Evolutionary conservation across 2,329 filamentous ascomycete genomes (phyloP).

Genomic region (Fusarium concolor): DNA sequence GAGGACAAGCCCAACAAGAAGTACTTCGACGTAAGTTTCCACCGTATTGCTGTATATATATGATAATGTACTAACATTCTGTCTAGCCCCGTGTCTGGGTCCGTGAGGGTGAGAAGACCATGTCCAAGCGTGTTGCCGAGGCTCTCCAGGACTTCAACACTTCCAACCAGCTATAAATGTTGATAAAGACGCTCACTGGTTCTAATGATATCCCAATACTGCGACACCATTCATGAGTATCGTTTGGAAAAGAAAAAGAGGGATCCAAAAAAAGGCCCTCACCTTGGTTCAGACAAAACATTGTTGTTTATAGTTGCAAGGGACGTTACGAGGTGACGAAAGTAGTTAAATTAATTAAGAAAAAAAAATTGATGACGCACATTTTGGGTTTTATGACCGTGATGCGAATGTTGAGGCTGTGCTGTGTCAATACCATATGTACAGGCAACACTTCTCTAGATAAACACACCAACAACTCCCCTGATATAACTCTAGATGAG

Average conservation of each 20-base stretch:
- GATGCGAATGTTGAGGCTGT: background rate
- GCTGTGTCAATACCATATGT: no score
- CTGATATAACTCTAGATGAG: background rate
- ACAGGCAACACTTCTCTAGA: background rate
- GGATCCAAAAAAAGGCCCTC: conserved; percentile 11
- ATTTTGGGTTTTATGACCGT: background rate
- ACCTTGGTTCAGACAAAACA: conserved; percentile 25
- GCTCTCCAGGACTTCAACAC: conserved; percentile 92
- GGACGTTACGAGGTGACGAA: conserved; percentile 37
- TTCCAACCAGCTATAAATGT: conserved; percentile 51
- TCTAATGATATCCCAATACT: conserved; percentile 36
- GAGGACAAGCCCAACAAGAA: conserved; percentile 99
- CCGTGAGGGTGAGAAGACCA: conserved; percentile 96
- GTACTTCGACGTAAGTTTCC: conserved; percentile 71
- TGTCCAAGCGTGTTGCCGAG: conserved; percentile 82
- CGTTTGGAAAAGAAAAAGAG: conserved; percentile 32
- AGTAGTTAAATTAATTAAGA: conserved; percentile 43
- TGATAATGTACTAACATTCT: conserved; percentile 6
- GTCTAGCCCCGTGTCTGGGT: conserved; percentile 89
- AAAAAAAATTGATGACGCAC: conserved; percentile 36
- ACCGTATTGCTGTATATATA: background rate
- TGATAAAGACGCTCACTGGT: conserved; percentile 9
- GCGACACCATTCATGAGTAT: conserved; percentile 30
- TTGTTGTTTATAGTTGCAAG: conserved; percentile 33
- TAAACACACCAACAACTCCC: background rate